Conservation (phyloP, 2,329 filamentous ascomycete species). For the Pseudocercospora cruenta region DNA sequence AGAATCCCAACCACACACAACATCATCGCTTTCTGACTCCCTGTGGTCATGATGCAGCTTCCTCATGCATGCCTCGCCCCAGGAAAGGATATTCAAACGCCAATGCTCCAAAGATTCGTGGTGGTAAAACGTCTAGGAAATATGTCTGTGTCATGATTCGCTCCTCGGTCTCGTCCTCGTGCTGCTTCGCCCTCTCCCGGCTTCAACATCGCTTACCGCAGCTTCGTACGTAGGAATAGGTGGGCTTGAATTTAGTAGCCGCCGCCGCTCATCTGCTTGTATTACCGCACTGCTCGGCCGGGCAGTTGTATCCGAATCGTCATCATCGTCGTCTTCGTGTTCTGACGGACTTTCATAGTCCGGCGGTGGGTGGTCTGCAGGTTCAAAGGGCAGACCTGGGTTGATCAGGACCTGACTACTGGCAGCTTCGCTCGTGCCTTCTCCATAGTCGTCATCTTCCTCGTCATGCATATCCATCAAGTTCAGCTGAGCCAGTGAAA, state of each 20-base stretch:
- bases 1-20: slow-evolving; percentile 4
- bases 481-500: slow-evolving; percentile 85
- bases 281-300: slow-evolving; percentile 24
- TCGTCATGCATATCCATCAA: slow-evolving; percentile 62
- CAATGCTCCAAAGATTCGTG: not conserved
- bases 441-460: slow-evolving; percentile 43
- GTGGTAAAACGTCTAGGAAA: not conserved
- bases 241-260: slow-evolving; percentile 47
- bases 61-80: not conserved
- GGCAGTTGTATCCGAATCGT: slow-evolving; percentile 32
- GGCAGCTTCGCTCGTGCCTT: slow-evolving; percentile 31
- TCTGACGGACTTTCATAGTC: slow-evolving; percentile 52
- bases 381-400: slow-evolving; percentile 36
- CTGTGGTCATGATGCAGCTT: not conserved
- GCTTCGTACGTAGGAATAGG: slow-evolving; percentile 85
- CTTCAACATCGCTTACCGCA: slow-evolving; percentile 55
- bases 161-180: slow-evolving; percentile 25
- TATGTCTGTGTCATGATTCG: slow-evolving; percentile 23
- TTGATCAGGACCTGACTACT: slow-evolving; percentile 28
- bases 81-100: not conserved
- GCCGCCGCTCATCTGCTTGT: slow-evolving; percentile 12
- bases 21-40: slow-evolving; percentile 5
- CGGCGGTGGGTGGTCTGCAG: slow-evolving; percentile 47
- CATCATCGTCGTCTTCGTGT: slow-evolving; percentile 26
- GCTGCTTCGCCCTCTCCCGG: slow-evolving; percentile 34